Evolutionary conservation across 2,329 filamentous ascomycete genomes (phyloP), one percentile per base, ranked within the genome.

Genomic region (Ilyonectria sp.): DNA sequence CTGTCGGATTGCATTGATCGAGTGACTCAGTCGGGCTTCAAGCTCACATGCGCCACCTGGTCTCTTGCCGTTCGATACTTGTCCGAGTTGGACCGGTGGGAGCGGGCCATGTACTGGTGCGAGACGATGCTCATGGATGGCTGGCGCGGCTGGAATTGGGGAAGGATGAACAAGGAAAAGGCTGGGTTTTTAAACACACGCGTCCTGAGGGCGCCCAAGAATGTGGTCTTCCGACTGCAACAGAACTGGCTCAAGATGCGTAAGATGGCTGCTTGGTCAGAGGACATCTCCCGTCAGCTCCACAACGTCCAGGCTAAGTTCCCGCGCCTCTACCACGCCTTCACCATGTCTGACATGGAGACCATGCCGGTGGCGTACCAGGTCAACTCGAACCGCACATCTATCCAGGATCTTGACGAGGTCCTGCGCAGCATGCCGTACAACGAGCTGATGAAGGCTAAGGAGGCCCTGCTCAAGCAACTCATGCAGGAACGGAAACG

Each of bases 91-190:
- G 86, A 87, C 52, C 85, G 87, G 52, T 86, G 87, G 74, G 81
- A 89, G 54, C 85, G 91, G 21, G 94, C 94, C 43, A 97, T 96
- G 80, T 77, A 82, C 23, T 81, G 91, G 58, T 95, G 93, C 77
- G 95, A 98, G 82, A 82, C 85, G 29, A 89, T 90, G 67, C 90
- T 98, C 62, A 97, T 97, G 88, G 86, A 88, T 1, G 85, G 88
- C 37, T 97, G 94, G 88, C 87, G 88, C 11, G 94, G 94, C 26
- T 98, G 94, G 93, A 71, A 67, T 15, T 71, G 74, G 19, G 35
- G 69, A 6, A 64, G 73, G 46, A 60, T 49, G 6, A 62, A 61
- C 59, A 65, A 62, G 31, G 82, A 84, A 56, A 69, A 80, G 53
- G 83, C 82, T 29, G 78, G 82, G 26, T 71, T 80, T 52, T 82